phyloP scores from a whole-genome alignment of 192 early-diverging fungal species.

The Cladochytrium replicatum region DNA sequence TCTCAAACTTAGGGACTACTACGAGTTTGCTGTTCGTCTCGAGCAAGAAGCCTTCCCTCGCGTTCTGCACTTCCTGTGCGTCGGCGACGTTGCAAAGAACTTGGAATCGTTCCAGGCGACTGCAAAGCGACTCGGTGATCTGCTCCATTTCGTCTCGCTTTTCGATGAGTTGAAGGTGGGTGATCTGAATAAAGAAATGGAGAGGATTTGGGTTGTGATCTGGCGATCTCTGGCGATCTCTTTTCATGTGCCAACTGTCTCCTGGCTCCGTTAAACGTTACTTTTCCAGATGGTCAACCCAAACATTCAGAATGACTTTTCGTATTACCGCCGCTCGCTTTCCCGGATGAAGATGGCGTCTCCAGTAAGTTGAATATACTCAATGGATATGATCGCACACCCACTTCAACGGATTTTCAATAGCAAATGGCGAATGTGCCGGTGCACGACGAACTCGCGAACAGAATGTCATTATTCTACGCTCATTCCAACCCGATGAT shows the following conservation, averaged over 20 bases:
- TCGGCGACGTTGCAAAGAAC: slow-evolving; percentile 43
- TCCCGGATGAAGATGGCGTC: slow-evolving; percentile 64
- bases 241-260: background rate
- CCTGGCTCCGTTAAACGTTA: background rate
- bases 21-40: slow-evolving; percentile 64
- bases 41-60: slow-evolving; percentile 37
- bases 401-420: too few relatives aligned
- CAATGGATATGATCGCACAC: too few relatives aligned
- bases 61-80: slow-evolving; percentile 33
- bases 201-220: slow-evolving; percentile 8
- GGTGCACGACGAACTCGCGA: slow-evolving; percentile 71
- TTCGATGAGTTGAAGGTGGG: slow-evolving; percentile 89
- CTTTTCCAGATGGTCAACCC: slow-evolving; percentile 57
- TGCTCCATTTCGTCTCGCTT: slow-evolving; percentile 78
- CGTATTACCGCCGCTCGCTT: slow-evolving; percentile 88
- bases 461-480: slow-evolving; percentile 92
- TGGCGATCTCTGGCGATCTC: background rate
- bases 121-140: slow-evolving; percentile 67
- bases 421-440: slow-evolving; percentile 18
- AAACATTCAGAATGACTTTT: slow-evolving; percentile 94
- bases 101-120: slow-evolving; percentile 68
- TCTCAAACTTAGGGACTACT: slow-evolving; percentile 65
- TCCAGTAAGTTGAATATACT: too few relatives aligned
- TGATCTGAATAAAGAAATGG: too few relatives aligned
- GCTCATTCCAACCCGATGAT: slow-evolving; percentile 92